Conservation (phyloP, 2,329 filamentous ascomycete genomes). For the Pestalotiopsis sp. region DNA sequence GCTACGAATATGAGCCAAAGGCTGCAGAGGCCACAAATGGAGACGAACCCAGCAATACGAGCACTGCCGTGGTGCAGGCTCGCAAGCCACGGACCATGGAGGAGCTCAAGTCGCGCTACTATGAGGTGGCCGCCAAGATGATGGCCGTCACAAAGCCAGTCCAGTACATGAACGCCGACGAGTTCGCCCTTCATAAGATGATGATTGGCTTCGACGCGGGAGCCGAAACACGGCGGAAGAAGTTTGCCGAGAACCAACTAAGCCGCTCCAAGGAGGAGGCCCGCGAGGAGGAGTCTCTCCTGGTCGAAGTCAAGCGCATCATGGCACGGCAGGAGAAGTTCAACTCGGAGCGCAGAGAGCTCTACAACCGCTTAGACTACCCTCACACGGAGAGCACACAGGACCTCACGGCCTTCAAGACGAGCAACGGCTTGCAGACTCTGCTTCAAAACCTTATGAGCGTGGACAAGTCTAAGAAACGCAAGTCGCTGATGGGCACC, state of each 20-base stretch:
- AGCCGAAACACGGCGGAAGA: conserved; percentile 80
- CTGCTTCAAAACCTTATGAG: conserved; percentile 82
- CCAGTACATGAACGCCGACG: conserved; percentile 83
- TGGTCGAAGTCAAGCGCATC: conserved; percentile 91
- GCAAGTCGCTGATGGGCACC: conserved; percentile 66
- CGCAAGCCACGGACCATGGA: conserved; percentile 72
- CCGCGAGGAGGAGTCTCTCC: conserved; percentile 85
- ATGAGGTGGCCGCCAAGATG: conserved; percentile 80
- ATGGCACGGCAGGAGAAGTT: conserved; percentile 83
- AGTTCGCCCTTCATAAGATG: conserved; percentile 81
- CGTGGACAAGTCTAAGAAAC: conserved; percentile 88
- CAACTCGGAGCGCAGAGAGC: conserved; percentile 83
- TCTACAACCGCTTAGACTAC: conserved; percentile 85
- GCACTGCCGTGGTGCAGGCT: conserved; percentile 57
- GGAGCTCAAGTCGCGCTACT: conserved; percentile 89
- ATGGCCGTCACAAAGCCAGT: conserved; percentile 79
- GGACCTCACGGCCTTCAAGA: conserved; percentile 78
- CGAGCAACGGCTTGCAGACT: conserved; percentile 76
- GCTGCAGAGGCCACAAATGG: conserved; percentile 34
- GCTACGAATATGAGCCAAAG: conserved; percentile 74
- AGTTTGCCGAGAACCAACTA: conserved; percentile 79
- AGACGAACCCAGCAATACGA: conserved; percentile 47
- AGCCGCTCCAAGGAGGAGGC: conserved; percentile 84
- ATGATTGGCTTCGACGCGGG: conserved; percentile 85
- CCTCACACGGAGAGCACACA: conserved; percentile 60